Evolutionary conservation across 225 moss, liverwort and hornwort species (phyloP), one percentile per base, ranked within the genome.

Genomic region (Physcomitrellopsis africana): DNA sequence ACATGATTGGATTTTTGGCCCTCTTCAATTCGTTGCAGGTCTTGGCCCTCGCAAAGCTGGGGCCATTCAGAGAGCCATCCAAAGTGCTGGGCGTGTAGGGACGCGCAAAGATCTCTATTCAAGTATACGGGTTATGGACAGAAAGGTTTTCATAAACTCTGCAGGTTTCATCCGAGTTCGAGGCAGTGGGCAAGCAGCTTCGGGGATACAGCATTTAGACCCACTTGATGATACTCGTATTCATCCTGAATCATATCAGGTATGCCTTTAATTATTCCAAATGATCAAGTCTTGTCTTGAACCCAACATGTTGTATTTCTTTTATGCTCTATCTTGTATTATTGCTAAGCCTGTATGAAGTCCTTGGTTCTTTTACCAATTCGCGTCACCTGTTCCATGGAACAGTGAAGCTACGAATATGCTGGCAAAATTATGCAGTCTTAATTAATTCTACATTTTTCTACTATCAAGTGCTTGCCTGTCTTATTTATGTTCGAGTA

Each of bases 201-300:
- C 88, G 11, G 99, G 92, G 14, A 95, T 90, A 75, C 95, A 95
- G 62, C 89, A 93, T 79, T 79, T 95, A 84, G 95, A 99, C 74
- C 95, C 95, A 18, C 82, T 99, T n/a, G 95, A 95, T 80, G 99
- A 99, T 81, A 99, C 95, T 14, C 91, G 99, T 60, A 95, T 99
- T 70, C 99, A 99, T 82, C 99, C 99, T 3, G 95, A 99, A 75
- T 91, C 90, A 15, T 99, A 99, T 71, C 90, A 93, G 87, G 87
- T 87, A 54, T 56, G 75, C 27, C 69, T 14, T 9, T 22, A 27
- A 10, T 42, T 9, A 44, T 63, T 37, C 0, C 12, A 49, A 63
- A 56, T 60, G 44, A n/a, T 51, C 41, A 59, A 16, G 18, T 26
- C 53, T 18, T 24, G n/a, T 49, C 41, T 48, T 72, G 45, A 63